Percentiles rank a stretch among this genome's conserved stretches.
These are phyloP conservation scores for Boletus patriciae DNA, from an alignment of 768 basidiomycete genomes.

Conservation along the genomic window DNA sequence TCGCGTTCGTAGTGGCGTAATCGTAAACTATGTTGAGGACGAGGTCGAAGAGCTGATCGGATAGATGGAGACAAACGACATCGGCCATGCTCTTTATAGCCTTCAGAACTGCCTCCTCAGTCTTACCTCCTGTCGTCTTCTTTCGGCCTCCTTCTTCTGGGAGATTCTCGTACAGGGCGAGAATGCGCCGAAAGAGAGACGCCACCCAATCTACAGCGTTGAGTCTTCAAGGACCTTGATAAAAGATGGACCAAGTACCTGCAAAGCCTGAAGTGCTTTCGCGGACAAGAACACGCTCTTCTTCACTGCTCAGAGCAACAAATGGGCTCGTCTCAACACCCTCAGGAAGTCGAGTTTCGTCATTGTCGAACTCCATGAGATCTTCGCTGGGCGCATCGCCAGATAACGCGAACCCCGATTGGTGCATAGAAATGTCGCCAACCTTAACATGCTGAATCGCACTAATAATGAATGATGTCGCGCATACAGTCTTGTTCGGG, in stretches of 20 bases:
- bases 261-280: constrained; percentile 81
- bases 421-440: constrained; percentile 68
- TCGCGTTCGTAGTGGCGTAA: constrained; percentile 86
- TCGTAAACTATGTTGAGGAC: constrained; percentile 82
- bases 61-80: constrained; percentile 70
- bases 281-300: constrained; percentile 69
- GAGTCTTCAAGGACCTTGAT: not conserved
- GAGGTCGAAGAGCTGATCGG: constrained; percentile 71
- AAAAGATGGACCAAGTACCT: constrained; percentile 41
- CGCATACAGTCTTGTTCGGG: constrained; percentile 74
- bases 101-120: constrained; percentile 72
- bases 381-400: constrained; percentile 55
- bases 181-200: constrained; percentile 71
- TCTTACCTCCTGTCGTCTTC: constrained; percentile 82
- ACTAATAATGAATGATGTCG: constrained; percentile 75
- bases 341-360: constrained; percentile 49
- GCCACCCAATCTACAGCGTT: constrained; percentile 68
- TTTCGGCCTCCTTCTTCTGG: constrained; percentile 92
- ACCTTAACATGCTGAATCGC: constrained; percentile 75
- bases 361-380: constrained; percentile 52
- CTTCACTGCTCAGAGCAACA: constrained; percentile 50
- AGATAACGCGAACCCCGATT: constrained; percentile 54
- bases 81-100: constrained; percentile 80
- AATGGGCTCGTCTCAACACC: constrained; percentile 41
- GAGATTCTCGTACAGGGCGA: constrained; percentile 86